phyloP scores from a whole-genome alignment of 202 grass and related monocot species.

The Hordeum pubiflorum region DNA sequence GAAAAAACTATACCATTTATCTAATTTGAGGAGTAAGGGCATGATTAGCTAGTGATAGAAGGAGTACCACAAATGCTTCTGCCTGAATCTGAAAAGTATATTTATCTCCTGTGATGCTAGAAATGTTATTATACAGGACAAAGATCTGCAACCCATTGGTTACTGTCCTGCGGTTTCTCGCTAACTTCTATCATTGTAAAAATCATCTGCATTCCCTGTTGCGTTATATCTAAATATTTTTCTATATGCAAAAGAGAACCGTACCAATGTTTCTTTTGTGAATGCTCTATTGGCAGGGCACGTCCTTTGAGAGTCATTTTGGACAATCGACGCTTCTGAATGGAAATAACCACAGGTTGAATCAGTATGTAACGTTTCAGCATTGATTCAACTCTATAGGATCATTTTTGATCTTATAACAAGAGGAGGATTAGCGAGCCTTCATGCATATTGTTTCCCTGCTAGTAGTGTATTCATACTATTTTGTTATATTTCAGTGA shows the following conservation, averaged over 20 bases:
- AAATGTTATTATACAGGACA: not conserved
- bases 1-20: not conserved
- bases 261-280: not conserved
- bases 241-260: not conserved
- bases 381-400: conserved; percentile 3
- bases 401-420: conserved; percentile 10
- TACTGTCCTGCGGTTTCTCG: not conserved
- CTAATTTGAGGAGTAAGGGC: not conserved
- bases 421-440: not conserved
- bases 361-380: conserved; percentile 5
- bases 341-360: conserved; percentile 42
- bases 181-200: not conserved
- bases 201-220: not conserved
- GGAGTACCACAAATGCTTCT: not conserved
- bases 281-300: conserved; percentile 32
- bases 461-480: conserved; percentile 21
- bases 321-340: conserved; percentile 32
- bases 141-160: not conserved
- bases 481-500: conserved; percentile 46
- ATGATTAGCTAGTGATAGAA: not conserved
- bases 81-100: not conserved
- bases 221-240: not conserved
- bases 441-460: conserved; percentile 5
- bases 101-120: not conserved
- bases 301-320: conserved; percentile 34